phyloP scores from a whole-genome alignment of 2,329 filamentous ascomycete genomes.

The Seiridium unicorne region DNA sequence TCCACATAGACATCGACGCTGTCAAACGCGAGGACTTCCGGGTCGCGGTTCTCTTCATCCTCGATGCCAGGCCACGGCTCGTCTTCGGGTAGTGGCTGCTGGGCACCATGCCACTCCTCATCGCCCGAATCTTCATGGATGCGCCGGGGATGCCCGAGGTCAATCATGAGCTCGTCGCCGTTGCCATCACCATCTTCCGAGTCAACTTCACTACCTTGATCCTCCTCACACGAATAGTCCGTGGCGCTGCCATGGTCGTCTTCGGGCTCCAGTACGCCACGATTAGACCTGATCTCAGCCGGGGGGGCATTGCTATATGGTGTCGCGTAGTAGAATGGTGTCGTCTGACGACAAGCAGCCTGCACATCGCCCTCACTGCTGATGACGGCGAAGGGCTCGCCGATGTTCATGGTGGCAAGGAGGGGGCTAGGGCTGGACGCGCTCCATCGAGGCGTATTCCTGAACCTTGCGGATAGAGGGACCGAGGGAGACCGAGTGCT shows the following conservation, averaged over 20 bases:
- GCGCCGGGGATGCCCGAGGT: slow-evolving; percentile 21
- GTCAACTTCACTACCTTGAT: slow-evolving; percentile 26
- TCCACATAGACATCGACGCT: slow-evolving; percentile 11
- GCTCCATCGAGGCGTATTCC: slow-evolving; percentile 57
- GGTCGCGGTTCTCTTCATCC: slow-evolving; percentile 53
- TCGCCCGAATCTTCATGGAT: slow-evolving; percentile 20
- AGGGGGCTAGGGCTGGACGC: slow-evolving; percentile 41
- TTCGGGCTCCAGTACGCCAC: slow-evolving; percentile 19
- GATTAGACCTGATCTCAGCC: slow-evolving; percentile 34
- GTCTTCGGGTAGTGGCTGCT: slow-evolving; percentile 43
- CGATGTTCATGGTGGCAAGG: slow-evolving; percentile 19
- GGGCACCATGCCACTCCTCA: slow-evolving; percentile 25
- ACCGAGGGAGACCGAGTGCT: slow-evolving; percentile 58
- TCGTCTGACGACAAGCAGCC: slow-evolving; percentile 28
- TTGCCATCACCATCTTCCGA: slow-evolving; percentile 19
- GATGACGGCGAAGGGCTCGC: slow-evolving; percentile 24
- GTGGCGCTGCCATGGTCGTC: slow-evolving; percentile 24
- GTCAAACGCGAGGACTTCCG: slow-evolving; percentile 18
- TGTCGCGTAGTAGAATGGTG: slow-evolving; percentile 74
- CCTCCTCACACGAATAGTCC: slow-evolving; percentile 34
- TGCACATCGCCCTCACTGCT: slow-evolving; percentile 22
- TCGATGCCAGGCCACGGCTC: slow-evolving; percentile 58
- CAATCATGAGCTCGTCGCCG: slow-evolving; percentile 24
- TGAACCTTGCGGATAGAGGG: slow-evolving; percentile 22
- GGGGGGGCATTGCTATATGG: slow-evolving; percentile 64